Evolutionary conservation across 2,329 filamentous ascomycete genomes (phyloP).

Genomic region (Malbranchea zuffiana): DNA sequence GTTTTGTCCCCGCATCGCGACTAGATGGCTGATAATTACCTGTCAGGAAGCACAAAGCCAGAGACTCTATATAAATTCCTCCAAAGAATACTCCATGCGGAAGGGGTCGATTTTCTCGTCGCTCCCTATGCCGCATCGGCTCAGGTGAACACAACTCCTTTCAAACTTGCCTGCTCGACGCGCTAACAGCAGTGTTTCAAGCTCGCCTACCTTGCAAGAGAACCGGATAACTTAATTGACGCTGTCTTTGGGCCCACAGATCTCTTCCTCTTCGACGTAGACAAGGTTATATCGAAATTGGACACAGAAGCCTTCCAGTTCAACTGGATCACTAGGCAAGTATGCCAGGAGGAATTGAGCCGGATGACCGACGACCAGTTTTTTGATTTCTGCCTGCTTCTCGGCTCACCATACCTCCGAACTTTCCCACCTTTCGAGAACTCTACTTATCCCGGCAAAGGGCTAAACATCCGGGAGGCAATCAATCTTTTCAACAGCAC

Average conservation of each 20-base stretch:
- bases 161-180: constrained; percentile 1
- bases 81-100: constrained; percentile 59
- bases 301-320: constrained; percentile 53
- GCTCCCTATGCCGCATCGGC: constrained; percentile 81
- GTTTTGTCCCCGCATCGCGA: not conserved
- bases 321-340: constrained; percentile 52
- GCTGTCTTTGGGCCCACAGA: constrained; percentile 77
- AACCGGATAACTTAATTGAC: constrained; percentile 56
- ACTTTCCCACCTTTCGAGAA: constrained; percentile 68
- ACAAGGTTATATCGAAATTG: constrained; percentile 55
- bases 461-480: constrained; percentile 59
- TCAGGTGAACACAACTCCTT: constrained; percentile 47
- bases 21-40: constrained; percentile 9
- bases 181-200: constrained; percentile 13
- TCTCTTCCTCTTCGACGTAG: constrained; percentile 72
- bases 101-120: constrained; percentile 63
- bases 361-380: constrained; percentile 60
- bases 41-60: constrained; percentile 55
- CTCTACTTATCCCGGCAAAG: constrained; percentile 44
- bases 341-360: constrained; percentile 57
- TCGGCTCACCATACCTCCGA: constrained; percentile 68
- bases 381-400: constrained; percentile 70
- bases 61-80: constrained; percentile 67
- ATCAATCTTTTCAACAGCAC: constrained; percentile 60
- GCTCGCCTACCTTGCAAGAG: constrained; percentile 66